Percentiles rank a stretch among this genome's conserved stretches.
These are phyloP conservation scores for Cordyceps tenuipes DNA, from an alignment of 2,329 filamentous ascomycete species.

Conservation along the genomic window DNA sequence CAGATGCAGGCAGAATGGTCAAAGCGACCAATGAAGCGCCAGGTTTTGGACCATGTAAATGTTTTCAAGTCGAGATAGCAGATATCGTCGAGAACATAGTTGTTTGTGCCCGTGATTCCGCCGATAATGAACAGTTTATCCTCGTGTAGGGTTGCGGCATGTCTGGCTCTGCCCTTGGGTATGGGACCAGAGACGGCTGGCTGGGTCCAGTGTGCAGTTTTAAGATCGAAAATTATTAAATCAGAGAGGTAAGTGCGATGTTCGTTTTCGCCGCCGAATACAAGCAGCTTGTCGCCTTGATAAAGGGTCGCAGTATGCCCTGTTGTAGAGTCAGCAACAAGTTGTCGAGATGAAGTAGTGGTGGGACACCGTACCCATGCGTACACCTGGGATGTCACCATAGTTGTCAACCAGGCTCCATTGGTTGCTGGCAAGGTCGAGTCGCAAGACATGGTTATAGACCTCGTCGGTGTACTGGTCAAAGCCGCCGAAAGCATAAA, in stretches of 20 bases:
- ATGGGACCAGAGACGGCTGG: slow-evolving; percentile 77
- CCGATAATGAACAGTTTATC: slow-evolving; percentile 95
- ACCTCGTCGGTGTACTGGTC: slow-evolving; percentile 99
- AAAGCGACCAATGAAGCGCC: slow-evolving; percentile 91
- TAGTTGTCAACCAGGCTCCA: slow-evolving; percentile 98
- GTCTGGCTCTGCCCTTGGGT: slow-evolving; percentile 82
- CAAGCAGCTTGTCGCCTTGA: slow-evolving; percentile 87
- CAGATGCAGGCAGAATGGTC: slow-evolving; percentile 95
- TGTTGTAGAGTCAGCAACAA: slow-evolving; percentile 28
- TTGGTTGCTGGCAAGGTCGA: slow-evolving; percentile 80
- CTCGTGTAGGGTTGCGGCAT: slow-evolving; percentile 89
- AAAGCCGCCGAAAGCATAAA: slow-evolving; percentile 96
- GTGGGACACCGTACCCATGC: slow-evolving; percentile 63
- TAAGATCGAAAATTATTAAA: slow-evolving; percentile 90
- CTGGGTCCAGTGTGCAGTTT: slow-evolving; percentile 91
- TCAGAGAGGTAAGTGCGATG: slow-evolving; percentile 93
- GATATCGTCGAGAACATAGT: slow-evolving; percentile 87
- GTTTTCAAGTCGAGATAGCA: slow-evolving; percentile 96
- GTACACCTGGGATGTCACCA: slow-evolving; percentile 91
- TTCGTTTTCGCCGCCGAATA: slow-evolving; percentile 97
- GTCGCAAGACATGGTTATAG: slow-evolving; percentile 89
- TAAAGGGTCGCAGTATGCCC: slow-evolving; percentile 93
- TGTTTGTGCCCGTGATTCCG: slow-evolving; percentile 89
- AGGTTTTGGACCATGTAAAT: slow-evolving; percentile 92
- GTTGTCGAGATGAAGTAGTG: not conserved